Percentiles rank a stretch among this genome's conserved stretches.
Evolutionary conservation across 176 grass and related monocot species (phyloP).

Genomic region (Aechmea fasciata): DNA sequence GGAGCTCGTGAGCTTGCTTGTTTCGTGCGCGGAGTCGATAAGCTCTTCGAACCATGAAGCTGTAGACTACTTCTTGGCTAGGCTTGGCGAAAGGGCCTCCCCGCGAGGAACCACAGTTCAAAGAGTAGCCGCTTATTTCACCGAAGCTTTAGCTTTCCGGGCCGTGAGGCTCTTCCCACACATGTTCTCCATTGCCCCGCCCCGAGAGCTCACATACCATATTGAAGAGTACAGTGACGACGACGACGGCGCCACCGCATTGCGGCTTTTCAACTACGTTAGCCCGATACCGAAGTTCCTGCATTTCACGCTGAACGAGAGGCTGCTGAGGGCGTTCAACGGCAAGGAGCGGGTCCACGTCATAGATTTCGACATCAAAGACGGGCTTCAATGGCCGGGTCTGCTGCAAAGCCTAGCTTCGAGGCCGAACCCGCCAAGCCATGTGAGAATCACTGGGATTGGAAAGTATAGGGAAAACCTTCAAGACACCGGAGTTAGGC

Average conservation of each 20-base stretch:
- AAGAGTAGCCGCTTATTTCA: slow-evolving; percentile 68
- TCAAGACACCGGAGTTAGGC: slow-evolving; percentile 49
- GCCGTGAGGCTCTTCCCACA: slow-evolving; percentile 53
- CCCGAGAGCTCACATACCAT: slow-evolving; percentile 39
- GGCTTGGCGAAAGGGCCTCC: slow-evolving; percentile 59
- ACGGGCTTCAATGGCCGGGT: slow-evolving; percentile 87
- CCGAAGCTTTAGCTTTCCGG: slow-evolving; percentile 62
- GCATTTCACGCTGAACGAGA: slow-evolving; percentile 85
- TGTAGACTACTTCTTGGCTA: slow-evolving; percentile 59
- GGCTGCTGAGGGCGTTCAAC: slow-evolving; percentile 55
- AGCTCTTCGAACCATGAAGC: slow-evolving; percentile 44
- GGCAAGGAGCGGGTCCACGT: slow-evolving; percentile 89
- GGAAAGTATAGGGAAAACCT: slow-evolving; percentile 76
- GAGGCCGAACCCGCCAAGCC: slow-evolving; percentile 36
- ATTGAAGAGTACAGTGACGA: slow-evolving; percentile 1
- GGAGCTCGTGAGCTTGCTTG: slow-evolving; percentile 43
- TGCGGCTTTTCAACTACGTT: slow-evolving; percentile 57
- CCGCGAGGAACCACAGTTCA: slow-evolving; percentile 63
- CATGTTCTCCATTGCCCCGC: slow-evolving; percentile 54
- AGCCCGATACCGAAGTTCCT: slow-evolving; percentile 78
- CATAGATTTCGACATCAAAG: slow-evolving; percentile 97
- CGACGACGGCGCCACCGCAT: slow-evolving; percentile 52
- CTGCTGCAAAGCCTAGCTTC: slow-evolving; percentile 77
- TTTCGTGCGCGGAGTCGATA: slow-evolving; percentile 60
- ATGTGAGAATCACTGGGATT: slow-evolving; percentile 87